phyloP scores from a whole-genome alignment of 176 grass and related monocot species.

The Triticum urartu region DNA sequence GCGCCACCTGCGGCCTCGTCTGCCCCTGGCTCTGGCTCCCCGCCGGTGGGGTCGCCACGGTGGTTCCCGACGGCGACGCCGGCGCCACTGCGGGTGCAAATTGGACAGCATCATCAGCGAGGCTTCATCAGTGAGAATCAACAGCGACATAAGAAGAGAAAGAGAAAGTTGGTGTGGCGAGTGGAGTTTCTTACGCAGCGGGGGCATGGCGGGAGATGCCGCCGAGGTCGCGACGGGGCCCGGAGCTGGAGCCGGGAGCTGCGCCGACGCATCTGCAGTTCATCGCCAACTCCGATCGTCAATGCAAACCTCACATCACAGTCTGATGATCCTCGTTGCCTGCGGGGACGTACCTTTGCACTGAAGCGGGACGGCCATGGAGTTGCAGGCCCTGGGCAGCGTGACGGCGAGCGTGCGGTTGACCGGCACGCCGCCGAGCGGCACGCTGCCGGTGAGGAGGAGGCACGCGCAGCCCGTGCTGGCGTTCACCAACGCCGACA shows the following conservation, averaged over 20 bases:
- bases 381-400: conserved; percentile 50
- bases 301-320: background rate
- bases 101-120: background rate
- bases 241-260: conserved; percentile 31
- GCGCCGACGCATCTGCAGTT: conserved; percentile 50
- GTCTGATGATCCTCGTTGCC: too few relatives aligned
- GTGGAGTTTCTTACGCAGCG: conserved; percentile 49
- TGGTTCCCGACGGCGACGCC: conserved; percentile 17
- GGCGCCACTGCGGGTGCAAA: conserved; percentile 28
- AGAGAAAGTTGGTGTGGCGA: background rate
- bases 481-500: conserved; percentile 26
- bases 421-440: conserved; percentile 59
- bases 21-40: conserved; percentile 22
- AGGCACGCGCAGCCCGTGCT: conserved; percentile 71
- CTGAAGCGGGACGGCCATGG: conserved; percentile 59
- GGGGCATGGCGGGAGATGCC: conserved; percentile 37
- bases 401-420: conserved; percentile 74
- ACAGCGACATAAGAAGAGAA: too few relatives aligned
- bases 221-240: conserved; percentile 24
- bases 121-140: background rate
- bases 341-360: conserved; percentile 45
- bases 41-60: conserved; percentile 11
- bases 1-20: conserved; percentile 41
- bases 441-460: conserved; percentile 68
- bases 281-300: background rate